Evolutionary conservation across 2,329 filamentous ascomycete genomes (phyloP), one percentile per base, ranked within the genome.

Genomic region (Pleurostoma richardsiae): DNA sequence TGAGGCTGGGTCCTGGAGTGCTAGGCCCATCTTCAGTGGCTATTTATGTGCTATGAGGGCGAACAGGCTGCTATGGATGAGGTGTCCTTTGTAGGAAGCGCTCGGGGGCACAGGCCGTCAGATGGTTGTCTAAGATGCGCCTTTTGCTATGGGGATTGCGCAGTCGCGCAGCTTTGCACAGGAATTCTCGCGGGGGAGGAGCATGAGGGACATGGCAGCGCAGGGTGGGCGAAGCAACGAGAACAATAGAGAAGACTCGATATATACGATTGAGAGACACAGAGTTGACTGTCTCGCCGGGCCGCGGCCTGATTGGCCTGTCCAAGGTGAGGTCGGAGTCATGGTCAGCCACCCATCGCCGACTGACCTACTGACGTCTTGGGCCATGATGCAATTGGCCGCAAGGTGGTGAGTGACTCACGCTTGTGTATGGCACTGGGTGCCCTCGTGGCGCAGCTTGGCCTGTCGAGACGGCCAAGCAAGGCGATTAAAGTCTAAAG

Each of bases 21-120:
- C 47, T 10, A 52, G 43, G 30, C 50, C 50, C 50, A 52, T 52
- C 10, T n/a, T 47, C 10, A n/a, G 8, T 10, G 29, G 19, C 3
- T 29, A 41, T 31, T n/a, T 36, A 8, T 36, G n/a, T 36, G n/a
- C n/a, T 8, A n/a, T 36, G 33, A 36, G n/a, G n/a, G n/a, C n/a
- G 33, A 36, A 36, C 8, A 6, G 45, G 10, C 4, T 10, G 26
- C 4, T 30, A 19, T 38, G 44, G 31, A 26, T 41, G 19, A 41
- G 26, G 26, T 41, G 40, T 29, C 40, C 29, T n/a, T 41, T 41
- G 6, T 41, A 2, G 6, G 29, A 11, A 19, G 11, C 29, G 8
- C 40, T 41, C 6, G 6, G 4, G 8, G 4, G 6, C 26, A 26
- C 40, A 11, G 19, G 33, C 33, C 8, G 33, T n/a, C 33, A 36